Base-by-base conservation (phyloP, 1,139 yeast genomes). In the Candida sp. region DNA sequence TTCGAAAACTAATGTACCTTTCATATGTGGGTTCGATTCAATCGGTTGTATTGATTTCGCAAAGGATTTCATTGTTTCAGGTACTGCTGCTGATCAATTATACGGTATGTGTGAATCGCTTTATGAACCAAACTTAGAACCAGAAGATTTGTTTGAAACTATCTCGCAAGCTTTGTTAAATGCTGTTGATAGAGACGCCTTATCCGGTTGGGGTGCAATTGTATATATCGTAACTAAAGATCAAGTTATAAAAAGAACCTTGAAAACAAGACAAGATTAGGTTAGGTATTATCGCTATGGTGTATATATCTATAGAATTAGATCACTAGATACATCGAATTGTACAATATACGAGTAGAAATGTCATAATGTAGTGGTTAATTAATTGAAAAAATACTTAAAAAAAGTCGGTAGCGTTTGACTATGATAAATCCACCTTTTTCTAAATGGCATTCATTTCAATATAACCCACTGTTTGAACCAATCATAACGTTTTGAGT, bases 81-180 rank as follows among this genome's bases (percentile, higher is more conserved):
- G 99, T 46, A 95, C 99, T 2, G 98, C 98, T 4, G 72, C 90
- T 22, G 97, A 93, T 60, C 99, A 95, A 68, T 74, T 95, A 48
- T 93, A 85, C 60, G 99, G 99, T 66, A 93, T 93, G 98, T 95
- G 99, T 68, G 99, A 93, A 70, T 80, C 95, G n/a, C 75, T 95
- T 48, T 93, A 89, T 67, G 98, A 93, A 66, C 98, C 98, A 35
- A 72, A 86, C 59, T 75, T 93, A 56, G 97, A 82, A 64, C 93
- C 99, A 4, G 99, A 95, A 54, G 97, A 93, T 63, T 75, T 95
- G 58, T 95, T 95, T 63, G 99, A 95, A 66, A 91, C 98, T 38
- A 87, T 91, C 55, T 85, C 96, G 56, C 99, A 95, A 69, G 91
- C 97, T 0, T 72, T 95, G 50, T 75, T 93, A 69, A 90, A 87